Conservation (phyloP, 495 filamentous ascomycete genomes). For the Neurospora sp. region DNA sequence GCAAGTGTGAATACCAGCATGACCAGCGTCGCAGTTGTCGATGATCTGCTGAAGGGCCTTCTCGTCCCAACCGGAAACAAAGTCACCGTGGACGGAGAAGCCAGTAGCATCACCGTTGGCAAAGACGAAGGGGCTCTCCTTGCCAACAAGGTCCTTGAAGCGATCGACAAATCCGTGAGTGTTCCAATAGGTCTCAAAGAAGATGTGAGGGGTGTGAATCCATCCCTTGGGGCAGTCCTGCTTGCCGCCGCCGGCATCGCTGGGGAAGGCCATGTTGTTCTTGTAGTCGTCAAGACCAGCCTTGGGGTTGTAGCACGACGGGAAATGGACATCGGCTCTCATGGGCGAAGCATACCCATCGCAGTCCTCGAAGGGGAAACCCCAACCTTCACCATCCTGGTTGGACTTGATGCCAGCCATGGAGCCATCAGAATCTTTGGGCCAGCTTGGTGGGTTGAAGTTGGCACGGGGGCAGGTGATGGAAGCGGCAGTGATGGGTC, state of each 20-base stretch:
- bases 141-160: constrained; percentile 43
- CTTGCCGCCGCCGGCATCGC: constrained; percentile 41
- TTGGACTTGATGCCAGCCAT: constrained; percentile 37
- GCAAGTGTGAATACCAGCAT: constrained; percentile 45
- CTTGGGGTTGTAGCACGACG: constrained; percentile 48
- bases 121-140: constrained; percentile 55
- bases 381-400: constrained; percentile 38
- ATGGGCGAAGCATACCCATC: constrained; percentile 46
- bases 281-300: constrained; percentile 42
- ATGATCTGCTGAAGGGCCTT: constrained; percentile 50
- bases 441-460: constrained; percentile 43
- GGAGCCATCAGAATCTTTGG: constrained; percentile 33
- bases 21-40: constrained; percentile 44
- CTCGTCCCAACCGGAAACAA: constrained; percentile 63
- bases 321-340: constrained; percentile 45
- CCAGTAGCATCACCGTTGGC: constrained; percentile 51
- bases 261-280: constrained; percentile 43
- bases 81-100: constrained; percentile 56
- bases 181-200: constrained; percentile 60
- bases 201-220: constrained; percentile 47
- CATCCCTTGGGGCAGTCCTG: constrained; percentile 51
- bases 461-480: constrained; percentile 35
- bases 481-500: constrained; percentile 33
- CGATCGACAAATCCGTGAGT: constrained; percentile 43
- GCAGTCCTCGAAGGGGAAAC: constrained; percentile 40